phyloP scores from a whole-genome alignment of 1,284 basidiomycete genomes.

The Mycosarcoma maydis region DNA sequence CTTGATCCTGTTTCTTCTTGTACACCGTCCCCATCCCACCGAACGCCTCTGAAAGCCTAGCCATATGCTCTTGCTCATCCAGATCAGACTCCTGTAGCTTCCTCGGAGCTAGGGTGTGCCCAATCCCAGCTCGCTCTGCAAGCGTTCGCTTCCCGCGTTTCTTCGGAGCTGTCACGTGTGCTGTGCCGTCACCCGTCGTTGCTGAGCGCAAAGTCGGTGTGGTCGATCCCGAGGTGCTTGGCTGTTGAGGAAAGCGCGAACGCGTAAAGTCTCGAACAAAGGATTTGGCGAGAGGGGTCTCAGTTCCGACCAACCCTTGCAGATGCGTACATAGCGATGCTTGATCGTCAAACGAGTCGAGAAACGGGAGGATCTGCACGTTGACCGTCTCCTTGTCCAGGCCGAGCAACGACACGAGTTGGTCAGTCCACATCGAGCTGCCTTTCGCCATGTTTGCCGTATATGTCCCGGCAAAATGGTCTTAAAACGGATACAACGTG shows the following conservation, averaged over 20 bases:
- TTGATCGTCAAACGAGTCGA: slow-evolving; percentile 44
- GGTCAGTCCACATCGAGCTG: slow-evolving; percentile 33
- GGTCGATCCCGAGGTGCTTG: slow-evolving; percentile 4
- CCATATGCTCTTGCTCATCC: slow-evolving; percentile 30
- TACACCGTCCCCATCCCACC: slow-evolving; percentile 45
- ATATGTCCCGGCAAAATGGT: too few relatives aligned
- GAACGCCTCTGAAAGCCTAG: slow-evolving; percentile 32
- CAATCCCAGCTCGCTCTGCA: slow-evolving; percentile 29
- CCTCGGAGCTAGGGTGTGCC: slow-evolving; percentile 28
- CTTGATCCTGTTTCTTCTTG: slow-evolving; percentile 37
- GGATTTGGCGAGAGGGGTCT: slow-evolving; percentile 22
- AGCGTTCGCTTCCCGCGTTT: slow-evolving; percentile 42
- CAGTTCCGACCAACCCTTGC: slow-evolving; percentile 39
- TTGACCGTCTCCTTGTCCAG: slow-evolving; percentile 41
- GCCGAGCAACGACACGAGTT: slow-evolving; percentile 39
- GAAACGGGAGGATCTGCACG: slow-evolving; percentile 45
- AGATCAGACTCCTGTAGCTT: slow-evolving; percentile 10
- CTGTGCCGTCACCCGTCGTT: neutral
- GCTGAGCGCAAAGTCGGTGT: slow-evolving; percentile 4
- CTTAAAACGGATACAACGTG: too few relatives aligned
- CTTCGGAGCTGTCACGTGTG: neutral
- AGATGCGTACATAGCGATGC: slow-evolving; percentile 29
- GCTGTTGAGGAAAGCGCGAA: slow-evolving; percentile 30
- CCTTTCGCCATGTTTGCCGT: slow-evolving; percentile 27
- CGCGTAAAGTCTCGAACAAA: slow-evolving; percentile 34